Evolutionary conservation across 108 stramenopile species (phyloP), one percentile per base, ranked within the genome.

Genomic region (Fragilariopsis cylindrus): DNA sequence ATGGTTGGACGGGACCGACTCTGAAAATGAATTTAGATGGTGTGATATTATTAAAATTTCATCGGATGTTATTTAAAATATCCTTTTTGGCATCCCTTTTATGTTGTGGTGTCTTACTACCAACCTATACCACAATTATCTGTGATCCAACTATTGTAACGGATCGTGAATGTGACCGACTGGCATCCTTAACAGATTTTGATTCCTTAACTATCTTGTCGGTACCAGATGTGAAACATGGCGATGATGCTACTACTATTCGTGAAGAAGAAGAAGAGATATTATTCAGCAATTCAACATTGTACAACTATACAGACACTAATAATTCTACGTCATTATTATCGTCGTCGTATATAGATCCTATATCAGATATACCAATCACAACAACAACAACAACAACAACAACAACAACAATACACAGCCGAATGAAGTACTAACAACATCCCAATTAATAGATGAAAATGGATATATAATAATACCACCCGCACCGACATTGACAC

Each of bases 131-230:
- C 2, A 82, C 87, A 5, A 88, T 85, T 1, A 68, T 71, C 5
- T 84, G 84, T 54, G 58, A 67, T 57, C 56, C 65, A 7, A 12
- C 47, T 4, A 16, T 64, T 21, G 64, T 62, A 7, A 63, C 54
- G 7, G 56, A 40, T 8, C 60, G 48, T 6, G 63, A 49, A 15
- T 78, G 77, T 55, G 16, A 39, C 1, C 50, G 64, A 4, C 46
- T 78, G 7, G 44, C 65, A 42, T 77, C 81, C 40, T 62, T 90
- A 42, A 90, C 88, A 46, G 82, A 93, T 72, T 93, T 89, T 57
- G 90, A 90, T 39, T 57, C 74, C 47, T 87, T 89, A 7, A 94
- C 93, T 13, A 81, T 92, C 44, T 87, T 90, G 3, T 87, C 91
- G 50, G 85, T 94, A 50, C 85, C 84, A 41, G 73, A 79, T 42